Conservation (phyloP, 768 basidiomycete genomes). For the Boletus fagicola region DNA sequence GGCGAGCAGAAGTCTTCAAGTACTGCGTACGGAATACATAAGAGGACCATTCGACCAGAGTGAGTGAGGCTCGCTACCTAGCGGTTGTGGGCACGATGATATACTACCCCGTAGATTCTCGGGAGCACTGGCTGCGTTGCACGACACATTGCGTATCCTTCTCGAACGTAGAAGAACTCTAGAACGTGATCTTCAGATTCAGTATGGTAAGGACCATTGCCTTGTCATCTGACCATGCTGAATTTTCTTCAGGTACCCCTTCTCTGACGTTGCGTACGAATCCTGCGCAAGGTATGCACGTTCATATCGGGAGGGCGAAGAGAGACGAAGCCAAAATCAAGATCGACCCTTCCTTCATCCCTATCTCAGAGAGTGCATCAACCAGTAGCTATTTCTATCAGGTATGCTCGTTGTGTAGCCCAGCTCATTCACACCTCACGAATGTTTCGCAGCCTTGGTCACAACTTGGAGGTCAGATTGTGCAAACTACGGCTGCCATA, state of each 20-base stretch:
- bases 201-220: constrained; percentile 45
- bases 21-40: constrained; percentile 34
- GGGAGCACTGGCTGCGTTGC: constrained; percentile 46
- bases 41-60: constrained; percentile 68
- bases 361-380: constrained; percentile 59
- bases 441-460: constrained; percentile 61
- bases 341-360: constrained; percentile 49
- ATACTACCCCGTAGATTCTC: constrained; percentile 53
- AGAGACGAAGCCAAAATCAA: constrained; percentile 55
- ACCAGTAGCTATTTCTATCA: constrained; percentile 70
- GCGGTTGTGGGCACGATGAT: not conserved
- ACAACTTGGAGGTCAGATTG: constrained; percentile 64
- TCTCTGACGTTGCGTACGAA: constrained; percentile 73
- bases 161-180: constrained; percentile 47
- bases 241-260: constrained; percentile 51
- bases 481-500: constrained; percentile 54
- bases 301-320: constrained; percentile 66
- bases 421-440: not conserved
- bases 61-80: constrained; percentile 31
- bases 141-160: constrained; percentile 45
- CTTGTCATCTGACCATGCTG: not conserved
- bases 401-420: constrained; percentile 34
- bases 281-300: constrained; percentile 67
- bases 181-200: constrained; percentile 50
- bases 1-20: constrained; percentile 14